A percentile compares a stretch with the other conserved stretches of the same genome.
Conservation (phyloP, 768 basidiomycete species). For the Solioccasus polychromus region DNA sequence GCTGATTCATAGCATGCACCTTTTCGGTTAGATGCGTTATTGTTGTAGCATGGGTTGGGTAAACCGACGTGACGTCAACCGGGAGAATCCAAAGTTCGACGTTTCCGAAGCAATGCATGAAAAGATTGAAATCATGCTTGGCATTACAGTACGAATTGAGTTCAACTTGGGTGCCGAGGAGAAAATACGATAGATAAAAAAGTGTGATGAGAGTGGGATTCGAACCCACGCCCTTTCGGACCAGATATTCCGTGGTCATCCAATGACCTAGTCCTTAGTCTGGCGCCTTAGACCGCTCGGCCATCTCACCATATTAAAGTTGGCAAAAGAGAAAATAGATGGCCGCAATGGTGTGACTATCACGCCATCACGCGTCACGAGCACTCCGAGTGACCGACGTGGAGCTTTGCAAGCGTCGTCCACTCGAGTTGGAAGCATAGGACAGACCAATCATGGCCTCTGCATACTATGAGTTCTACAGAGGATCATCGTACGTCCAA, state of each 20-base stretch:
- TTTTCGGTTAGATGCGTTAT: too few species aligned
- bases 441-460: slow-evolving; percentile 54
- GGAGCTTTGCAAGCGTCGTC: slow-evolving; percentile 6
- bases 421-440: slow-evolving; percentile 6
- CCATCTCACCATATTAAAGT: slow-evolving; percentile 37
- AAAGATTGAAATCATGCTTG: too few species aligned
- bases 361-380: slow-evolving; percentile 3
- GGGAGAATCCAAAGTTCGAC: too few species aligned
- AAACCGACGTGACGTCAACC: too few species aligned
- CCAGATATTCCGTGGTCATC: slow-evolving; percentile 32
- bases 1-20: too few species aligned
- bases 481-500: slow-evolving; percentile 78
- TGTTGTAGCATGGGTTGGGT: too few species aligned
- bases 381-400: too few species aligned
- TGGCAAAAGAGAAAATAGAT: not conserved
- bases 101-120: too few species aligned
- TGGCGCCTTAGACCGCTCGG: slow-evolving; percentile 65
- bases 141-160: too few species aligned
- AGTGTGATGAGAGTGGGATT: slow-evolving; percentile 37
- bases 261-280: slow-evolving; percentile 47
- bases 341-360: slow-evolving; percentile 13
- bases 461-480: slow-evolving; percentile 91
- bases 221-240: slow-evolving; percentile 43
- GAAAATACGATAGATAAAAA: slow-evolving; percentile 1
- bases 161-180: too few species aligned